A percentile compares a stretch with the other conserved stretches of the same genome.
Evolutionary conservation across 495 filamentous ascomycete species (phyloP).

Genomic region (Pyronema domesticum): DNA sequence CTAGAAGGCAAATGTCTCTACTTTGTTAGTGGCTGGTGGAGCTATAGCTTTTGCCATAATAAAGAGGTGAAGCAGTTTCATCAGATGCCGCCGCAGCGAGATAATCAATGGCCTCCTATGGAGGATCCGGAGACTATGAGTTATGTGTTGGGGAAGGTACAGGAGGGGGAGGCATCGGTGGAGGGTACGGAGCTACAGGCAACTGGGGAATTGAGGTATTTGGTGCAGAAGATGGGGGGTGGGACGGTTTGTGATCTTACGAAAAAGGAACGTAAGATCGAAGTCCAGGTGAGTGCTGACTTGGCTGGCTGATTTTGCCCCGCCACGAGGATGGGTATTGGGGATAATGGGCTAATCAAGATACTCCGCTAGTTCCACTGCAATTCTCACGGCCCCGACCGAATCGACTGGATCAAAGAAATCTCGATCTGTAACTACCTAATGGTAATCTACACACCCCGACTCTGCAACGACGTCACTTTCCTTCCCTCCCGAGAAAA

Average conservation of each 20-base stretch:
- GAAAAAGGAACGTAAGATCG: constrained; percentile 63
- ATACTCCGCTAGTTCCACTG: constrained; percentile 56
- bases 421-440: constrained; percentile 82
- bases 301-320: background rate
- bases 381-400: constrained; percentile 59
- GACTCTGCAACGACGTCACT: constrained; percentile 80
- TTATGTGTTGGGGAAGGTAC: constrained; percentile 46
- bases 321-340: background rate
- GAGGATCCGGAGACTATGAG: constrained; percentile 61
- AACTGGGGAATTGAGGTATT: constrained; percentile 68
- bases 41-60: constrained; percentile 88
- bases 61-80: constrained; percentile 82
- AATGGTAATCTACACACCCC: constrained; percentile 85
- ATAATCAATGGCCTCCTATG: constrained; percentile 51
- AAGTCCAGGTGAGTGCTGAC: constrained; percentile 39
- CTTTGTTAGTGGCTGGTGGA: constrained; percentile 90
- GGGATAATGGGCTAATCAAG: background rate
- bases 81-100: constrained; percentile 48
- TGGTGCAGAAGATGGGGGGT: constrained; percentile 73
- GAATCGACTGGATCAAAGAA: constrained; percentile 91
- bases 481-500: constrained; percentile 75
- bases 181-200: constrained; percentile 49
- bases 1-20: constrained; percentile 82
- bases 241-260: constrained; percentile 87
- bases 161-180: constrained; percentile 26